Evolutionary conservation across 2,329 filamentous ascomycete genomes (phyloP).

Genomic region (Fulvia fulva): DNA sequence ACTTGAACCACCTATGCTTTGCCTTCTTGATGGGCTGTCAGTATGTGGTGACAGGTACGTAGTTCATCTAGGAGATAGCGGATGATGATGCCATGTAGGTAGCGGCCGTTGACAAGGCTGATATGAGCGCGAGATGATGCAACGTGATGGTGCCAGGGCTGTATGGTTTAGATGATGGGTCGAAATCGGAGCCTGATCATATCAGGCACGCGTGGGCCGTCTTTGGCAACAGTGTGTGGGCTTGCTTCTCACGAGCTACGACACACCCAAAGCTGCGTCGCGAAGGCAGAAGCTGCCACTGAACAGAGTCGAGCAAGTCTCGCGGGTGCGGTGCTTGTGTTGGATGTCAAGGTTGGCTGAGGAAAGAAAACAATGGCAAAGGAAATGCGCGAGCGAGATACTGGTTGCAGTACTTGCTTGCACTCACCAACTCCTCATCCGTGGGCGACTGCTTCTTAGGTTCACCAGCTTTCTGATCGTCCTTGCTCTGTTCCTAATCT

Average conservation of each 20-base stretch:
- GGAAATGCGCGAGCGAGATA: not conserved
- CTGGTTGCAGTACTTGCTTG: not conserved
- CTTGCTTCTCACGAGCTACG: not conserved
- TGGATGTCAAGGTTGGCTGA: not conserved
- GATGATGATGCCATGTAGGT: not conserved
- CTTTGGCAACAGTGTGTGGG: not conserved
- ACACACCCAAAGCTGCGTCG: not conserved
- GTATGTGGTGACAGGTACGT: not conserved
- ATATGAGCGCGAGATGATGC: not conserved
- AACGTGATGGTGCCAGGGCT: not conserved
- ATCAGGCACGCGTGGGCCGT: not conserved
- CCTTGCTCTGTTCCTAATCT: conserved; percentile 13
- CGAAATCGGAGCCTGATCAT: not conserved
- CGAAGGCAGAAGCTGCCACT: not conserved
- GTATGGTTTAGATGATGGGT: not conserved
- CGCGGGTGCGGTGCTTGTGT: too few relatives aligned
- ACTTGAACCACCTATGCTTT: conserved; percentile 19
- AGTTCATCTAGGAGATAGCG: too few relatives aligned
- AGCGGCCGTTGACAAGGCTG: not conserved
- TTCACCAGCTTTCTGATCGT: not conserved
- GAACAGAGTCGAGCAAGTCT: not conserved
- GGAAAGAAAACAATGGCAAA: not conserved
- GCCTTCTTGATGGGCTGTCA: conserved; percentile 8
- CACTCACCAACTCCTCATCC: conserved; percentile 9
- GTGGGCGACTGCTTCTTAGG: not conserved